A percentile compares a stretch with the other conserved stretches of the same genome.
These are phyloP conservation scores for Sphaerulina vaccinii DNA, from an alignment of 2,329 filamentous ascomycete species.

Conservation along the genomic window DNA sequence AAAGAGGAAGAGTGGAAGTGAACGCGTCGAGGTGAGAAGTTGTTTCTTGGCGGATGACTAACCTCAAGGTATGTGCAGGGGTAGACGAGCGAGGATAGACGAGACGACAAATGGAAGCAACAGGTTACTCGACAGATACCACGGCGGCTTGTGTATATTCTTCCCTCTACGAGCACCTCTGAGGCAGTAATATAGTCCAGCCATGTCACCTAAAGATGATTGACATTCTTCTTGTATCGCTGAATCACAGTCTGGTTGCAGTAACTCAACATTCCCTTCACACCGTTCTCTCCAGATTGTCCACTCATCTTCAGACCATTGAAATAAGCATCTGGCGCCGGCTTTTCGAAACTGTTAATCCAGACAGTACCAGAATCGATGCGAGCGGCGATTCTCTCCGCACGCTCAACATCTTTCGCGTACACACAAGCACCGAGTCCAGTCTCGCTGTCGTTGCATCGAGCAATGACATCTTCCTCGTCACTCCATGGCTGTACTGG, in stretches of 20 bases:
- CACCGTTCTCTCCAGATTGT: conserved; percentile 53
- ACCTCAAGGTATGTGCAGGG: no score
- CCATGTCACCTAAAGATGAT: neutral
- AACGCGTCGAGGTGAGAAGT: no score
- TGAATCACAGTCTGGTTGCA: conserved; percentile 33
- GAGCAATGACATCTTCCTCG: conserved; percentile 73
- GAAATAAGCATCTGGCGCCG: conserved; percentile 48
- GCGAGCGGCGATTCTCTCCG: conserved; percentile 70
- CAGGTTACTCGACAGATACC: no score
- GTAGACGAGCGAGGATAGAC: no score
- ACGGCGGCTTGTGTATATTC: no score
- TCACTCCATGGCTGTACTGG: conserved; percentile 79
- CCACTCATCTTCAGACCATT: conserved; percentile 68
- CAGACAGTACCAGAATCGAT: conserved; percentile 88
- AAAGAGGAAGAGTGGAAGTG: no score
- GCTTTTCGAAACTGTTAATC: conserved; percentile 20
- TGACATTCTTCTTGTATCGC: conserved; percentile 6
- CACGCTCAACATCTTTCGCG: conserved; percentile 78
- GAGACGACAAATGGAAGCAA: no score
- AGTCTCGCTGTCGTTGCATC: conserved; percentile 94
- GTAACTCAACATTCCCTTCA: conserved; percentile 42
- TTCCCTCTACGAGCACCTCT: no score
- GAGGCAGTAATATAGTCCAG: no score
- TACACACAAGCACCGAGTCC: conserved; percentile 90
- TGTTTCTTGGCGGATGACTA: no score